phyloP scores from a whole-genome alignment of 257 asterid species.

The Przewalskia tangutica region DNA sequence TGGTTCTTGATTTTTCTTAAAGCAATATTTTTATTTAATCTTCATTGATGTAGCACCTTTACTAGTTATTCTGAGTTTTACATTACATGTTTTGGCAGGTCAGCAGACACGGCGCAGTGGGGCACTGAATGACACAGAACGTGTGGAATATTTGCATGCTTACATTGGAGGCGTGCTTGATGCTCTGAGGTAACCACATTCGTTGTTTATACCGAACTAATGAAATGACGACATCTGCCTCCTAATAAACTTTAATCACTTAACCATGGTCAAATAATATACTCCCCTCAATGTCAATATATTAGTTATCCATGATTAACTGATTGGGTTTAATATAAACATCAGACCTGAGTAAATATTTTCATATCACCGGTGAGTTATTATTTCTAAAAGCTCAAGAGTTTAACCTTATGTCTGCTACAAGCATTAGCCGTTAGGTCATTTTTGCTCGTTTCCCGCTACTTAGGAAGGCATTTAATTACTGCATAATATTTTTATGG shows the following conservation, averaged over 20 bases:
- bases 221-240: background rate
- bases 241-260: background rate
- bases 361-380: no score
- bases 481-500: no score
- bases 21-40: background rate
- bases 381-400: no score
- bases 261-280: no score
- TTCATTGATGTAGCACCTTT: background rate
- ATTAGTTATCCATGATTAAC: no score
- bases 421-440: no score
- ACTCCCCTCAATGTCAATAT: no score
- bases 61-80: background rate
- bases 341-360: no score
- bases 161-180: slow-evolving; percentile 19
- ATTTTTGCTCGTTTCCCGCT: no score
- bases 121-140: slow-evolving; percentile 6
- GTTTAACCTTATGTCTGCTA: no score
- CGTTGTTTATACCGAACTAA: background rate
- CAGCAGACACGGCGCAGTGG: background rate
- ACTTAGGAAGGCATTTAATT: no score
- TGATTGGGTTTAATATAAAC: background rate
- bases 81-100: slow-evolving; percentile 6
- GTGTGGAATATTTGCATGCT: slow-evolving; percentile 11
- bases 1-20: background rate
- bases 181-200: slow-evolving; percentile 15